Percentiles rank a stretch among this genome's conserved stretches.
Conservation (phyloP, 169 alveolate species). For the Eimeria sp. region DNA sequence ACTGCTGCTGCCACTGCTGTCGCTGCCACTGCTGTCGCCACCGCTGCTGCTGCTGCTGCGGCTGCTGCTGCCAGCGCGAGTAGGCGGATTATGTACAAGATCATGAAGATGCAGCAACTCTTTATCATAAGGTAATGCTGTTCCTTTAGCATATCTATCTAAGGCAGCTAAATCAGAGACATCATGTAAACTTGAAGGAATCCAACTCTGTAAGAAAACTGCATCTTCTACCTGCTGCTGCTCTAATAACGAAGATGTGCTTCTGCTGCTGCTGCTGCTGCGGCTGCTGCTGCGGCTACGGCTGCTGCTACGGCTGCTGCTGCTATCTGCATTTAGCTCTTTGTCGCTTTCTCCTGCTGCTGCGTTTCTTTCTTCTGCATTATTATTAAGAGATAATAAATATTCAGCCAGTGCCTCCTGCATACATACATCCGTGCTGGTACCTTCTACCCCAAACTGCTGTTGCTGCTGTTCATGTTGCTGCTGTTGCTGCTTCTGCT, state of each 20-base stretch:
- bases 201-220: constrained; percentile 89
- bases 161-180: constrained; percentile 87
- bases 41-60: constrained; percentile 66
- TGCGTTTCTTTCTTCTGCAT: constrained; percentile 38
- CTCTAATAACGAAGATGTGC: background rate
- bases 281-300: background rate
- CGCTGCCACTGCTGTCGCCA: constrained; percentile 62
- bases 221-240: constrained; percentile 83
- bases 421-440: constrained; percentile 32
- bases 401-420: background rate
- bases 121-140: background rate
- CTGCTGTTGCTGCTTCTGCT: constrained; percentile 69
- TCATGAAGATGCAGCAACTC: background rate
- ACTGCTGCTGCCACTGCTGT: background rate
- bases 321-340: constrained; percentile 2
- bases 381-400: background rate
- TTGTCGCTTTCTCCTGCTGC: constrained; percentile 11
- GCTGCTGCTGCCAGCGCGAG: constrained; percentile 31
- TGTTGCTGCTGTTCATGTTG: constrained; percentile 29
- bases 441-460: constrained; percentile 27
- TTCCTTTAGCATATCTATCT: constrained; percentile 76
- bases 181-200: constrained; percentile 89
- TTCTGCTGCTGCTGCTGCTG: constrained; percentile 66
- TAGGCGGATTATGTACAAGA: background rate
- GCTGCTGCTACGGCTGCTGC: constrained; percentile 75